Evolutionary conservation across 1,284 basidiomycete genomes (phyloP).

Genomic region (Hemileia vastatrix): DNA sequence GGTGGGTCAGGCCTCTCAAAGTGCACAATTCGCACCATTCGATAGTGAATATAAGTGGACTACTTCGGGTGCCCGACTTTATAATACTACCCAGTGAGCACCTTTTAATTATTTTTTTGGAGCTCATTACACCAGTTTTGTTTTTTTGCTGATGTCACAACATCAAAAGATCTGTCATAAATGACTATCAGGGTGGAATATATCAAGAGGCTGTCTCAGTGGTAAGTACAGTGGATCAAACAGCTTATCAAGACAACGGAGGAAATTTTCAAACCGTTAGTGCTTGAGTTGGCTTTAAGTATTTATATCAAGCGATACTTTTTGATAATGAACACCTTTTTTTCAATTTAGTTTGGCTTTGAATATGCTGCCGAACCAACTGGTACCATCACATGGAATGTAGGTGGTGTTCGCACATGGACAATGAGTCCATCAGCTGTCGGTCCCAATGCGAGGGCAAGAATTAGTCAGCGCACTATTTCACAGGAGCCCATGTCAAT

Average conservation of each 20-base stretch:
- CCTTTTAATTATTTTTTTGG: conserved; percentile 50
- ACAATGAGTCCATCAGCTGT: conserved; percentile 9
- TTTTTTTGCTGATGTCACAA: conserved; percentile 44
- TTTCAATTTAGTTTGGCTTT: conserved; percentile 1
- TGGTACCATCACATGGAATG: conserved; percentile 23
- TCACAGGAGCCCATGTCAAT: conserved; percentile 39
- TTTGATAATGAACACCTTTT: conserved; percentile 10
- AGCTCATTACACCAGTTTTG: conserved; percentile 53
- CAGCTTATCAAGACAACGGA: conserved; percentile 32
- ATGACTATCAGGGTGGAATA: conserved; percentile 63
- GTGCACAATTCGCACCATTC: conserved; percentile 58
- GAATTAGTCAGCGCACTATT: conserved; percentile 24
- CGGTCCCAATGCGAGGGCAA: conserved; percentile 14
- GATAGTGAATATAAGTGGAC: conserved; percentile 19
- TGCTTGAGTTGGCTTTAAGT: conserved; percentile 1
- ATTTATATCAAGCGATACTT: neutral
- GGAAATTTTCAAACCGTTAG: conserved; percentile 26
- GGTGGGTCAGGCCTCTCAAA: conserved; percentile 62
- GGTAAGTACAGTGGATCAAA: conserved; percentile 32
- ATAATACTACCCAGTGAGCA: conserved; percentile 6
- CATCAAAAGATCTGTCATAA: conserved; percentile 49
- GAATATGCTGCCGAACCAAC: conserved; percentile 21
- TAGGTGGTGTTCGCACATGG: conserved; percentile 14
- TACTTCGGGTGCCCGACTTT: neutral
- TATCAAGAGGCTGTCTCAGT: conserved; percentile 58